Conservation (phyloP, 192 early-diverging fungal genomes). For the Linnemannia exigua region DNA sequence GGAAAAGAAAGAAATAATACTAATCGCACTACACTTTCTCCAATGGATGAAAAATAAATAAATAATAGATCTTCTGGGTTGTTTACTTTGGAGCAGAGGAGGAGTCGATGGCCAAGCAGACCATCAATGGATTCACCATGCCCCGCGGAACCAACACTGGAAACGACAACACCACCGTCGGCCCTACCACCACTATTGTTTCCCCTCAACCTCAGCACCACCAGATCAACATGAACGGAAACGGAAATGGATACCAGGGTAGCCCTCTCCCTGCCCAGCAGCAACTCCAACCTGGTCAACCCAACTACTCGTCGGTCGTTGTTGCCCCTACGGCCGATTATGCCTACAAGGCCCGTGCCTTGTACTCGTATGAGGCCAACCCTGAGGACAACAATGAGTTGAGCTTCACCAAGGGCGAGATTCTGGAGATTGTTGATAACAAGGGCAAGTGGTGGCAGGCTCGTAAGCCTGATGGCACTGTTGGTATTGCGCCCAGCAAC, state of each 20-base stretch:
- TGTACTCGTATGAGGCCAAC: conserved; percentile 89
- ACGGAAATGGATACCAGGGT: neutral
- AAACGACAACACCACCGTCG: neutral
- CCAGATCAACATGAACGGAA: neutral
- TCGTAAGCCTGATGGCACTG: conserved; percentile 79
- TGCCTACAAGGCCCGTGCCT: conserved; percentile 74
- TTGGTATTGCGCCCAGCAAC: conserved; percentile 95
- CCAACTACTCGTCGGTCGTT: conserved; percentile 45
- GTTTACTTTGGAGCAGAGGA: conserved; percentile 77
- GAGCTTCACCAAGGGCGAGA: conserved; percentile 88
- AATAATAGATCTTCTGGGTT: conserved; percentile 73
- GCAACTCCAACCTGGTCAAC: conserved; percentile 8
- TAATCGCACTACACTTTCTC: conserved; percentile 3
- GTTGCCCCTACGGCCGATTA: conserved; percentile 60
- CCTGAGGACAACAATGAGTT: conserved; percentile 93
- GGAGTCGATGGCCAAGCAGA: conserved; percentile 61
- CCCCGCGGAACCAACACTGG: conserved; percentile 10
- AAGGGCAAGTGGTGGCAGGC: conserved; percentile 99
- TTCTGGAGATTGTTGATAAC: conserved; percentile 87
- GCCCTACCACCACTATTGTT: conserved; percentile 7
- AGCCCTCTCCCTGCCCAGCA: conserved; percentile 37
- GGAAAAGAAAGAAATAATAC: no score
- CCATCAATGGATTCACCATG: conserved; percentile 52
- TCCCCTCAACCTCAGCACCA: conserved; percentile 17
- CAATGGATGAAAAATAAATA: neutral